Percentiles rank a stretch among this genome's conserved stretches.
Evolutionary conservation across 164 flowering plant genomes (phyloP).

Genomic region (Vitis rotundifolia): DNA sequence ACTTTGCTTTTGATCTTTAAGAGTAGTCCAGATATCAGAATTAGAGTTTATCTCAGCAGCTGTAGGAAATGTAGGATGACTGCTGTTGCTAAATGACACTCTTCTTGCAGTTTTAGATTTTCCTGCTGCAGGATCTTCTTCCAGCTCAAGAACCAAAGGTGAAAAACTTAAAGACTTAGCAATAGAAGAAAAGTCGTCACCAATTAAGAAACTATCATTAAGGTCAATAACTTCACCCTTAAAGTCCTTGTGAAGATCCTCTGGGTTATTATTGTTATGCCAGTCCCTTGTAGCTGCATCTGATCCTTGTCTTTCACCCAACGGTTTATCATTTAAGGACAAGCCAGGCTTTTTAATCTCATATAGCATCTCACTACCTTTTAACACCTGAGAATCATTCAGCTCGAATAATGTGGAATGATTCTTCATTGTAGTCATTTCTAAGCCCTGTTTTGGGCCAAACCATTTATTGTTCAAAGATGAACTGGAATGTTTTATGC

Average conservation of each 20-base stretch:
- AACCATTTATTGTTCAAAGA: slow-evolving; percentile 13
- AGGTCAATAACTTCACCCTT: slow-evolving; percentile 59
- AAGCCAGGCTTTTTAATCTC: slow-evolving; percentile 18
- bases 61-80: slow-evolving; percentile 34
- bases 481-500: slow-evolving; percentile 4
- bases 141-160: slow-evolving; percentile 22
- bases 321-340: slow-evolving; percentile 19
- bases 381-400: slow-evolving; percentile 21
- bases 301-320: slow-evolving; percentile 23
- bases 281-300: slow-evolving; percentile 17
- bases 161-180: slow-evolving; percentile 18
- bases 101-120: slow-evolving; percentile 32
- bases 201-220: slow-evolving; percentile 20
- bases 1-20: slow-evolving; percentile 19
- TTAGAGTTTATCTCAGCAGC: slow-evolving; percentile 39
- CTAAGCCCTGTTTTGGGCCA: slow-evolving; percentile 9
- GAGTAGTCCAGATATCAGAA: slow-evolving; percentile 31
- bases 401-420: slow-evolving; percentile 17
- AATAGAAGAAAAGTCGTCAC: slow-evolving; percentile 29
- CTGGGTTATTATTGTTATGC: slow-evolving; percentile 18
- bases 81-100: slow-evolving; percentile 34
- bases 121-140: slow-evolving; percentile 24
- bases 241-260: slow-evolving; percentile 25
- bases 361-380: slow-evolving; percentile 19
- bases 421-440: slow-evolving; percentile 7